These are phyloP conservation scores for Volvox africanus DNA, from an alignment of 139 green algal genomes.

Conservation along the genomic window DNA sequence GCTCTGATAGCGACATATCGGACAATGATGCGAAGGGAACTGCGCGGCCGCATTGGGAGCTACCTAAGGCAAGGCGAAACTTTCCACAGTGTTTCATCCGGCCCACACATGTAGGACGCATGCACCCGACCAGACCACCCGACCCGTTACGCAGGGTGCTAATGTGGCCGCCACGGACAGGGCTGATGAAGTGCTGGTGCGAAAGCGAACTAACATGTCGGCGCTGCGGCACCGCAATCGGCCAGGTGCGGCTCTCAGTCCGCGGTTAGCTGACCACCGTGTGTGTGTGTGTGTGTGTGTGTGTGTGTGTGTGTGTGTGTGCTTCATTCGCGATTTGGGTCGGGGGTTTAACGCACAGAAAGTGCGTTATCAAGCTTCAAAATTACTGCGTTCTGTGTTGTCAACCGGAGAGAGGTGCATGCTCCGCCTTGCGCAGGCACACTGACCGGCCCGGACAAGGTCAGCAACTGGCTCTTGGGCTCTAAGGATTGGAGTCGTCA, in stretches of 20 bases:
- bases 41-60: background rate
- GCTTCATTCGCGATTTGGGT: background rate
- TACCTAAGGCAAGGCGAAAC: background rate
- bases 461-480: constrained; percentile 22
- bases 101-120: too few species aligned
- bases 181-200: background rate
- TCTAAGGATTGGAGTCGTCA: constrained; percentile 22
- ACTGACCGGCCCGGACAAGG: background rate
- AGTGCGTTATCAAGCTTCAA: too few species aligned
- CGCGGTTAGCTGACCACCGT: too few species aligned
- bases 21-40: background rate
- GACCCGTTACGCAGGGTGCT: too few species aligned
- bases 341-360: background rate
- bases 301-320: too few species aligned
- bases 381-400: too few species aligned
- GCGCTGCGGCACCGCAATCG: background rate
- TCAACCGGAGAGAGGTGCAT: too few species aligned
- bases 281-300: too few species aligned
- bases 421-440: background rate
- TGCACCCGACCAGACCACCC: too few species aligned
- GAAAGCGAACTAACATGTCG: background rate
- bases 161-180: too few species aligned
- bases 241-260: background rate
- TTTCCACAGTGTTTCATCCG: too few species aligned
- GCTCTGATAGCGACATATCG: constrained; percentile 7